A percentile compares a stretch with the other conserved stretches of the same genome.
phyloP scores from a whole-genome alignment of 345 rosid genomes.

The Turnera subulata region DNA sequence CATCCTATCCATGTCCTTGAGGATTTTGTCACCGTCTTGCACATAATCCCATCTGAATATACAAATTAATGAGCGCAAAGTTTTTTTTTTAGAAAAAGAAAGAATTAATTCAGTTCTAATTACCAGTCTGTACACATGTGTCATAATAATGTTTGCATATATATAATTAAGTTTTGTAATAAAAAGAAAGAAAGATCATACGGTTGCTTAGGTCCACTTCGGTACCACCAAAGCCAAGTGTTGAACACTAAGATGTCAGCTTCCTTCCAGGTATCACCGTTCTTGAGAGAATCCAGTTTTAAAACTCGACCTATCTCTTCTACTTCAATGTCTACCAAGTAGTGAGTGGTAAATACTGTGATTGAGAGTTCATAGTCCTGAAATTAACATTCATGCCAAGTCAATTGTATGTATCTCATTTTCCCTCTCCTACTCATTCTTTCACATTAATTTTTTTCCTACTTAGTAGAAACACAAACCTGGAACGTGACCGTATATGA shows the following conservation, averaged over 20 bases:
- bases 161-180: no score
- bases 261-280: constrained; percentile 45
- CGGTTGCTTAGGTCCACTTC: constrained; percentile 52
- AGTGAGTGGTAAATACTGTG: constrained; percentile 28
- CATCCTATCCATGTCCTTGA: constrained; percentile 69
- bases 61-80: no score
- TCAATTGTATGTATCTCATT: background rate
- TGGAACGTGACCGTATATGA: constrained; percentile 30
- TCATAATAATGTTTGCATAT: no score
- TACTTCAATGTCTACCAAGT: constrained; percentile 48
- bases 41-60: constrained; percentile 77
- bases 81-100: no score
- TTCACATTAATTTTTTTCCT: background rate
- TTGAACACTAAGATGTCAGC: constrained; percentile 56
- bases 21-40: constrained; percentile 37
- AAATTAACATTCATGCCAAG: background rate
- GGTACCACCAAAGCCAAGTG: constrained; percentile 77
- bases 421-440: no score
- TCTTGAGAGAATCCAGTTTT: constrained; percentile 48
- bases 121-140: no score
- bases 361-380: constrained; percentile 55
- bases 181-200: constrained; percentile 22
- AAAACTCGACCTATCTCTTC: constrained; percentile 46
- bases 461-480: constrained; percentile 21
- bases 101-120: no score